Evolutionary conservation across 148 eudicot species (phyloP), one percentile per base, ranked within the genome.

Genomic region (Gaultheria prostrata): DNA sequence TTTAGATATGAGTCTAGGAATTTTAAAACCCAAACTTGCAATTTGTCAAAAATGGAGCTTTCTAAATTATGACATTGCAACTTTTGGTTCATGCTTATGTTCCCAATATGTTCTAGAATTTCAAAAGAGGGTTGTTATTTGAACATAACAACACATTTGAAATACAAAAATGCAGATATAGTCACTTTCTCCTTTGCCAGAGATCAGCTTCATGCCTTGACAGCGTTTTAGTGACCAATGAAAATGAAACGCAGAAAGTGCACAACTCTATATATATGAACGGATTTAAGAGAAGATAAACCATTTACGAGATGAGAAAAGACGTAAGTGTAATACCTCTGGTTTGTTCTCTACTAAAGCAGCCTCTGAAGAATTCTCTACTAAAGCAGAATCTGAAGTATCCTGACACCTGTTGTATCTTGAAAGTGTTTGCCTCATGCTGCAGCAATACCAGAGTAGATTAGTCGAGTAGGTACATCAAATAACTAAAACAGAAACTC

Each of bases 401-500:
- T 86, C 90, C 81, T 45, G 32, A 72, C 87, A 75, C 6, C 84
- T 85, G 33, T 75, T 87, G 87, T 93, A 93, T 81, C 95, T 91
- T 81, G 89, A 83, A 65, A 93, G 85, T 51, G 89, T 91, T 54
- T 54, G 80, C 75, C 85, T 84, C 93, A 93, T 90, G 89, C 95
- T 91, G 90, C 85, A 79, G 59, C 63, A 26, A 80, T 32, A 80
- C 18, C 59, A 80, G 53, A 80, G 17, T 17, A 54, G 13, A 17
- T 14, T 26, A 78, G 45, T 50, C 54, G 24, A 63, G 33, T 20
- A 12, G 33, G 18, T 84, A 77, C 61, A 10, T 9, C 59, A 49
- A 15, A 80, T 30, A 67, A 85, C 35, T 10, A 33, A 72, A 82
- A 78, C 72, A 65, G 24, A 12, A 59, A 81, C 51, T 63, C 30